phyloP scores from a whole-genome alignment of 768 basidiomycete genomes.

The Podaxis carcinomalis region DNA sequence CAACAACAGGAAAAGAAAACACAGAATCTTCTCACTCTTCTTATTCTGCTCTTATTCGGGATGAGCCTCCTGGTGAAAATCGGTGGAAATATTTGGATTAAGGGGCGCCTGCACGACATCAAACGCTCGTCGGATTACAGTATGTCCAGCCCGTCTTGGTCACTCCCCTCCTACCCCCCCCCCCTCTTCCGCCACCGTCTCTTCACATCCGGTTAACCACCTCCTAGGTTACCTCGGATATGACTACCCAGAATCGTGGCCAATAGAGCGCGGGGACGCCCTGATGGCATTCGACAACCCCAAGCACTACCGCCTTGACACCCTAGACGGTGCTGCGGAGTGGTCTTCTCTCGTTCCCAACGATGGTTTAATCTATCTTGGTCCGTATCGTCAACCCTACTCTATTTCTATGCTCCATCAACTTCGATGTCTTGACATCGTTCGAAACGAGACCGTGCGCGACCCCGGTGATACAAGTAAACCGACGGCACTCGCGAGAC shows the following conservation, averaged over 20 bases:
- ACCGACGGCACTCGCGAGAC: constrained; percentile 21
- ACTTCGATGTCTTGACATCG: constrained; percentile 29
- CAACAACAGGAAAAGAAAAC: neutral
- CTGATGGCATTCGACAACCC: constrained; percentile 30
- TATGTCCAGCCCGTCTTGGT: neutral
- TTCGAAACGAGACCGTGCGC: constrained; percentile 27
- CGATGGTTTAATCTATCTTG: constrained; percentile 28
- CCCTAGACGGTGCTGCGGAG: constrained; percentile 22
- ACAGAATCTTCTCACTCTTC: neutral
- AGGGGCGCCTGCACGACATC: neutral
- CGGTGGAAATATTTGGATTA: constrained; percentile 6
- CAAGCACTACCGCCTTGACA: constrained; percentile 25
- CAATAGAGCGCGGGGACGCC: constrained; percentile 24
- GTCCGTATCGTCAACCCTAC: constrained; percentile 25
- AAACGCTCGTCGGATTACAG: neutral
- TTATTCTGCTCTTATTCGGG: constrained; percentile 2
- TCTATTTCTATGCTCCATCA: constrained; percentile 33
- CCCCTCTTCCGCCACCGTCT: neutral
- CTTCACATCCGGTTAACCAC: neutral
- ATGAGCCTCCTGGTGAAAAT: constrained; percentile 1
- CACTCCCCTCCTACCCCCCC: neutral
- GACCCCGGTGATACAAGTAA: constrained; percentile 13
- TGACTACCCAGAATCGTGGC: constrained; percentile 30
- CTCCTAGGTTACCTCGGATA: constrained; percentile 23
- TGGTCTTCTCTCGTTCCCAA: constrained; percentile 27